A percentile compares a stretch with the other conserved stretches of the same genome.
These are phyloP conservation scores for Astrothelium subdiscretum DNA, from an alignment of 495 filamentous ascomycete genomes.

Conservation along the genomic window DNA sequence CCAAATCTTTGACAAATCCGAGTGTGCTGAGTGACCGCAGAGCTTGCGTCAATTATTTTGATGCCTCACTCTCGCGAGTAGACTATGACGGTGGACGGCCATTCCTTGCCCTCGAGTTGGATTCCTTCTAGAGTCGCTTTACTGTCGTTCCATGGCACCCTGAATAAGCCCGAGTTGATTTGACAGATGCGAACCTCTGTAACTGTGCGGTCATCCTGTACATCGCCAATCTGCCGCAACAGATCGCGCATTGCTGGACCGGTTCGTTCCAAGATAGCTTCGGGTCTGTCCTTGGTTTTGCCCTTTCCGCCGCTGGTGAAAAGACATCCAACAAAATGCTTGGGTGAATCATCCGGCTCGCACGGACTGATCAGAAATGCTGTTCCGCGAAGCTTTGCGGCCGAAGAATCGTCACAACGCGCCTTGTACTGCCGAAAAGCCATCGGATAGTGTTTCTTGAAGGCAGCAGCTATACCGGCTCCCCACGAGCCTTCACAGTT, in stretches of 20 bases:
- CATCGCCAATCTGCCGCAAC: conserved; percentile 16
- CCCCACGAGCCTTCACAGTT: conserved; percentile 26
- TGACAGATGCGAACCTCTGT: conserved; percentile 25
- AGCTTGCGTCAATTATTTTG: too few species aligned
- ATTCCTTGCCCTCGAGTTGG: conserved; percentile 10
- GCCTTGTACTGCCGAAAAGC: conserved; percentile 22
- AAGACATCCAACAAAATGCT: conserved; percentile 30
- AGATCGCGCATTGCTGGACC: conserved; percentile 24
- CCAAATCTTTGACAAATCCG: background rate
- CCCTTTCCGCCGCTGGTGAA: conserved; percentile 27
- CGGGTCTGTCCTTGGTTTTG: conserved; percentile 18
- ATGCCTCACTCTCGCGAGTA: background rate
- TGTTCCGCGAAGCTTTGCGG: conserved; percentile 15
- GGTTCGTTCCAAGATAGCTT: conserved; percentile 23
- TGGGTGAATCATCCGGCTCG: conserved; percentile 4
- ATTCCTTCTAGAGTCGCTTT: conserved; percentile 22
- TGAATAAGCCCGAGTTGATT: conserved; percentile 31
- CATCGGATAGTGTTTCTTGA: conserved; percentile 23
- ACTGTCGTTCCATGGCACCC: conserved; percentile 26
- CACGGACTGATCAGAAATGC: conserved; percentile 26
- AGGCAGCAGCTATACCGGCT: conserved; percentile 29
- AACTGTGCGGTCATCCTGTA: conserved; percentile 8
- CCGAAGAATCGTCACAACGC: conserved; percentile 18
- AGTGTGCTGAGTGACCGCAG: background rate
- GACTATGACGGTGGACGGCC: background rate